These are phyloP conservation scores for Neofusicoccum umdonicola DNA, from an alignment of 2,329 filamentous ascomycete genomes.

Conservation along the genomic window DNA sequence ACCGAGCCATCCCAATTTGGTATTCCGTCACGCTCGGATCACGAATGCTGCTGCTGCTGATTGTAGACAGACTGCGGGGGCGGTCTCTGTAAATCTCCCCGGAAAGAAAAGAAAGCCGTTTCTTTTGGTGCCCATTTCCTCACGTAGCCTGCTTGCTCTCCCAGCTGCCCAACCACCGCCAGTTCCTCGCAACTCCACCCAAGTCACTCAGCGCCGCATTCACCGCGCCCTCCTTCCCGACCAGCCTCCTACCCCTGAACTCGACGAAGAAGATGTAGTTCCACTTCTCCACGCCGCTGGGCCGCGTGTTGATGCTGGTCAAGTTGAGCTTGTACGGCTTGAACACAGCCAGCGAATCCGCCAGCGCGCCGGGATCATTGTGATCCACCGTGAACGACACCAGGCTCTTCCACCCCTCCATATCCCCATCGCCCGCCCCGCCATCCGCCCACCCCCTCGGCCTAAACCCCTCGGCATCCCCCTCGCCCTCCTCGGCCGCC, in stretches of 20 bases:
- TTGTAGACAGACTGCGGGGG: too few relatives aligned
- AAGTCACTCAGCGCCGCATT: slow-evolving; percentile 60
- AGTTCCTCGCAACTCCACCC: slow-evolving; percentile 56
- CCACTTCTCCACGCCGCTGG: slow-evolving; percentile 72
- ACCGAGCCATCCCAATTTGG: neutral
- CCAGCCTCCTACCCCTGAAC: slow-evolving; percentile 64
- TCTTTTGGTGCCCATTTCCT: neutral
- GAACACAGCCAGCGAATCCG: slow-evolving; percentile 77
- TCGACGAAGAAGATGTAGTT: slow-evolving; percentile 96
- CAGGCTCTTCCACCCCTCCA: slow-evolving; percentile 60
- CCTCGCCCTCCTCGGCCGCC: neutral
- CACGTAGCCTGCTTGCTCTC: slow-evolving; percentile 23
- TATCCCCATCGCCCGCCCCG: slow-evolving; percentile 16
- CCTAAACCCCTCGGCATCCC: neutral
- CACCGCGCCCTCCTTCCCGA: slow-evolving; percentile 58
- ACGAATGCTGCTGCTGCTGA: too few relatives aligned
- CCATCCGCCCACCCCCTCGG: neutral
- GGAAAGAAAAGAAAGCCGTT: neutral
- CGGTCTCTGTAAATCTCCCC: too few relatives aligned
- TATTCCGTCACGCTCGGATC: neutral
- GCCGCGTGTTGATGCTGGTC: slow-evolving; percentile 85
- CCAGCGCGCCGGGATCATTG: slow-evolving; percentile 74
- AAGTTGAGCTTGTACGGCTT: slow-evolving; percentile 71
- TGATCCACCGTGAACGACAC: slow-evolving; percentile 83
- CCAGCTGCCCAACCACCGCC: slow-evolving; percentile 72